A percentile compares a stretch with the other conserved stretches of the same genome.
Evolutionary conservation across 768 basidiomycete genomes (phyloP).

Genomic region (Rhizopogon sp.): DNA sequence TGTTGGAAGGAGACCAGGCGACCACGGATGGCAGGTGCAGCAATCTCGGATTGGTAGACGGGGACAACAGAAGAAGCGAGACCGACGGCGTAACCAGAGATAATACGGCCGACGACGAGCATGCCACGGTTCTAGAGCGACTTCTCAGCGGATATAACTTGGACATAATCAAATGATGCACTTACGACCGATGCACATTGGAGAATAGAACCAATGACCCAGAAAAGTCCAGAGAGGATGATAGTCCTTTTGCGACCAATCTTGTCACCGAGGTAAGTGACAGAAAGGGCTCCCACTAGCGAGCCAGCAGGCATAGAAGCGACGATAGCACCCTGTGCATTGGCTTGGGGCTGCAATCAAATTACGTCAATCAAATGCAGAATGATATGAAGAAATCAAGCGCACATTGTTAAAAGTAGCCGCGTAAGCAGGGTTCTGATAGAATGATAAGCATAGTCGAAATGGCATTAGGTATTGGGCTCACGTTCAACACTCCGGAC

Average conservation of each 20-base stretch:
- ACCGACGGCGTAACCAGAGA: slow-evolving; percentile 65
- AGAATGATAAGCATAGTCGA: neutral
- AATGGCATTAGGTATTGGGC: slow-evolving; percentile 5
- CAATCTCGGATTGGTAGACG: slow-evolving; percentile 72
- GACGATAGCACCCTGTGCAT: slow-evolving; percentile 68
- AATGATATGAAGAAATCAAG: neutral
- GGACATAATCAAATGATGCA: neutral
- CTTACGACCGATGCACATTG: slow-evolving; percentile 54
- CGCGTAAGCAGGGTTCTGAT: slow-evolving; percentile 23
- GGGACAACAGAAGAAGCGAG: slow-evolving; percentile 64
- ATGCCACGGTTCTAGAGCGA: slow-evolving; percentile 57
- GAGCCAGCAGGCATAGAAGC: slow-evolving; percentile 75
- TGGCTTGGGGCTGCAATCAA: slow-evolving; percentile 37
- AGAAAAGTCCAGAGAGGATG: slow-evolving; percentile 62
- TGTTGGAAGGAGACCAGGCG: slow-evolving; percentile 75
- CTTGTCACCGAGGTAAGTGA: slow-evolving; percentile 57
- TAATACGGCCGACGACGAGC: slow-evolving; percentile 66
- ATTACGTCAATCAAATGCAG: slow-evolving; percentile 1
- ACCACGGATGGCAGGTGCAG: slow-evolving; percentile 67
- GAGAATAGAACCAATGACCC: slow-evolving; percentile 69
- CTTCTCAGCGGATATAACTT: neutral
- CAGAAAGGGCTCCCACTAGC: slow-evolving; percentile 58
- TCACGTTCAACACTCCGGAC: slow-evolving; percentile 65
- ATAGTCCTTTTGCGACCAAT: slow-evolving; percentile 64
- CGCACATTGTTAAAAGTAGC: slow-evolving; percentile 21